Conservation (phyloP, 2,329 filamentous ascomycete genomes). For the Cercospora citrullina region DNA sequence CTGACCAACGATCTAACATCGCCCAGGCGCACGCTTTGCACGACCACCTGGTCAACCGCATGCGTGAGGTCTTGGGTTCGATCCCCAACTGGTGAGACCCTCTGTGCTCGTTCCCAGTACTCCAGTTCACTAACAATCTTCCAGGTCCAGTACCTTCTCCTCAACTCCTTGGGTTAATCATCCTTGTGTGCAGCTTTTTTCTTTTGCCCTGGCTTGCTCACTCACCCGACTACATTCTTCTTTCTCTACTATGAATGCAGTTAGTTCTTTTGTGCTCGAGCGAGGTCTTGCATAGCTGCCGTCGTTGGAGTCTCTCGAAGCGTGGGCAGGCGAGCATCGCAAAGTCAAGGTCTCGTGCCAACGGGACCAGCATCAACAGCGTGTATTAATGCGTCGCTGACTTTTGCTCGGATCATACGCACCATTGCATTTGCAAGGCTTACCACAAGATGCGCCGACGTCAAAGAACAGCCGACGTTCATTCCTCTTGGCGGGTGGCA, state of each 20-base stretch:
- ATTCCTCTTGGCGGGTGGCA: conserved; percentile 7
- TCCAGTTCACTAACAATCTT: background rate
- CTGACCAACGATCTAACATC: background rate
- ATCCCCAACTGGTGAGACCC: conserved; percentile 2
- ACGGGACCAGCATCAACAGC: background rate
- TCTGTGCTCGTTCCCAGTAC: background rate
- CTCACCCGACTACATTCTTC: background rate
- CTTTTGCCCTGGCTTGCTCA: background rate
- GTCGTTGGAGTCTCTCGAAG: background rate
- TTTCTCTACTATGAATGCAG: background rate
- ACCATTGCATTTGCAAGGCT: background rate
- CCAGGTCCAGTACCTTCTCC: conserved; percentile 2
- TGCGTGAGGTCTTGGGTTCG: conserved; percentile 17
- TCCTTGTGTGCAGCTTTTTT: background rate
- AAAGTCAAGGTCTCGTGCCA: background rate
- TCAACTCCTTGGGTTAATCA: background rate
- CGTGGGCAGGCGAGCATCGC: background rate
- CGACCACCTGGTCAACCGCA: background rate
- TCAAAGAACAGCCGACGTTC: background rate
- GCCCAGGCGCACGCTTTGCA: conserved; percentile 12
- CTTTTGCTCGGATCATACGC: background rate
- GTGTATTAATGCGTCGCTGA: background rate
- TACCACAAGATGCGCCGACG: background rate
- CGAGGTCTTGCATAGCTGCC: background rate
- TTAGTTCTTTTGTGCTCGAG: background rate